phyloP scores from a whole-genome alignment of 140 eudicot genomes.

The Senecio squalidus region DNA sequence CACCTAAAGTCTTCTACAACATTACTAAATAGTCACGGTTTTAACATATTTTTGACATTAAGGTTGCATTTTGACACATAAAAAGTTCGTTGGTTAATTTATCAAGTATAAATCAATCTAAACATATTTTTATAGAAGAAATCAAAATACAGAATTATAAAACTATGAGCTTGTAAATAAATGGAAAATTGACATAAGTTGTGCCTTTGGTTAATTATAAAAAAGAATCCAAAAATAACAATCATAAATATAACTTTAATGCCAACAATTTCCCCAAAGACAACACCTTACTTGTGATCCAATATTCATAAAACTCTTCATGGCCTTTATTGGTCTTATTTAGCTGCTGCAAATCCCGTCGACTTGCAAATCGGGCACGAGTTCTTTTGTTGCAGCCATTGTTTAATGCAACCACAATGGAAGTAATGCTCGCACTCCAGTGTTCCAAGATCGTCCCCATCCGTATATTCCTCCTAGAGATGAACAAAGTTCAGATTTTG shows the following conservation, averaged over 20 bases:
- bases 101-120: no score
- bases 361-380: slow-evolving; percentile 83
- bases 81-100: no score
- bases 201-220: slow-evolving; percentile 20
- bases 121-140: no score
- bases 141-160: no score
- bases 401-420: slow-evolving; percentile 61
- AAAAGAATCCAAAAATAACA: slow-evolving; percentile 12
- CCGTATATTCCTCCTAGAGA: slow-evolving; percentile 59
- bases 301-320: not conserved
- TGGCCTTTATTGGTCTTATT: not conserved
- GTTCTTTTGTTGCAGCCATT: slow-evolving; percentile 82
- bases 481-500: not conserved
- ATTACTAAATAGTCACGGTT: no score
- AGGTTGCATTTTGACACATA: no score
- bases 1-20: no score
- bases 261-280: slow-evolving; percentile 15
- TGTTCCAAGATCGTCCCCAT: slow-evolving; percentile 59
- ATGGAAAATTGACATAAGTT: slow-evolving; percentile 23
- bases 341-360: slow-evolving; percentile 40
- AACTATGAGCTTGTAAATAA: slow-evolving; percentile 18
- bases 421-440: slow-evolving; percentile 85
- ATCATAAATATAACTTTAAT: slow-evolving; percentile 7
- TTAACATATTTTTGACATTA: no score
- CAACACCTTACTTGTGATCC: slow-evolving; percentile 7